phyloP scores from a whole-genome alignment of 192 early-diverging fungal species.

The Coemansia sp. region DNA sequence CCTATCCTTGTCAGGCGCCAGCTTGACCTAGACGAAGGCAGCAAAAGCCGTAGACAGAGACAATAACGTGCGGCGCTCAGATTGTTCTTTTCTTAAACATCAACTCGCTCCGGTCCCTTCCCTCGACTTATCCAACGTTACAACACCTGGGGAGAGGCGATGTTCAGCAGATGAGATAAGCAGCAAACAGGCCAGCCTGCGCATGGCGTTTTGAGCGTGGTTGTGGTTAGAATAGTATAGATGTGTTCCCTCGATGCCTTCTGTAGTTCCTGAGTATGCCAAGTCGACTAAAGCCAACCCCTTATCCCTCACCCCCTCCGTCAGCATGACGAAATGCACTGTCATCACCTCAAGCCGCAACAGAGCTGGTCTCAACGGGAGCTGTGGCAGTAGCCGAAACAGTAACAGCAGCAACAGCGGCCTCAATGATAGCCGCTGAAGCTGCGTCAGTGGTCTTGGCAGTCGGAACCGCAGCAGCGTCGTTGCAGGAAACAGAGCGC shows the following conservation, averaged over 20 bases:
- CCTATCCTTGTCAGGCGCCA: too few species aligned
- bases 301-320: too few species aligned
- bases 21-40: too few species aligned
- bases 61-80: too few species aligned
- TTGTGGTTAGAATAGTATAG: constrained; percentile 1
- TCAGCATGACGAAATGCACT: background rate
- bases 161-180: too few species aligned
- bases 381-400: constrained; percentile 7
- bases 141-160: too few species aligned
- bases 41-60: too few species aligned
- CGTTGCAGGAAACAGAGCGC: constrained; percentile 27
- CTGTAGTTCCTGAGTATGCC: background rate
- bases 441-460: background rate
- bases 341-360: background rate
- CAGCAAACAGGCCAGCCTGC: background rate
- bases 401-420: constrained; percentile 10
- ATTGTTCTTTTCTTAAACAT: too few species aligned
- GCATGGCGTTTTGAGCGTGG: background rate
- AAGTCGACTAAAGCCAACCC: background rate
- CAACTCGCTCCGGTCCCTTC: too few species aligned
- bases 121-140: too few species aligned
- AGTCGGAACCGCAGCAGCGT: constrained; percentile 28
- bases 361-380: background rate
- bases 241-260: too few species aligned
- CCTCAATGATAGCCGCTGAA: constrained; percentile 6